A percentile compares a stretch with the other conserved stretches of the same genome.
Evolutionary conservation across 352 stramenopile species (phyloP).

Genomic region (Globisporangium parvum): DNA sequence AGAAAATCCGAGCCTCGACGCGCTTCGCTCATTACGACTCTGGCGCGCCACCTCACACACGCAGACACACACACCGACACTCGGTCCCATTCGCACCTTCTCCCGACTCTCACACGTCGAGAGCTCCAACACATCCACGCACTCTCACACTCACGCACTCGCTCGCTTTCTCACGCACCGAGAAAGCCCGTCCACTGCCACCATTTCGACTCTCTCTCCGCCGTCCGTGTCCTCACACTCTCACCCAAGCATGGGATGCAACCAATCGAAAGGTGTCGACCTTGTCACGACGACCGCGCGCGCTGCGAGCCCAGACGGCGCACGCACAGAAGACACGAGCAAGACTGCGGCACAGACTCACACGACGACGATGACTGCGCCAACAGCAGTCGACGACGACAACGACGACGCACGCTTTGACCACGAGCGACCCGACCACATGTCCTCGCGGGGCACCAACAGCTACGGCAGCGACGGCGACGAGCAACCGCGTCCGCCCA

Average conservation of each 20-base stretch:
- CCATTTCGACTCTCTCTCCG: conserved; percentile 3
- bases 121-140: background rate
- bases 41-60: conserved; percentile 2
- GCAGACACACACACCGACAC: background rate
- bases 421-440: conserved; percentile 1
- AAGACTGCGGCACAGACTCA: background rate
- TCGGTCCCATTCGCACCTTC: background rate
- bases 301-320: background rate
- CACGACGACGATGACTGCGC: background rate
- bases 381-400: background rate
- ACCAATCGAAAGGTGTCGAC: conserved; percentile 39
- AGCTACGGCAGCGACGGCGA: conserved; percentile 2
- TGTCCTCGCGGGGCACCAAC: background rate
- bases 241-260: conserved; percentile 44
- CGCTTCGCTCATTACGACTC: background rate
- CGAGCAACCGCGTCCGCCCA: conserved; percentile 13
- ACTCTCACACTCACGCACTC: no score
- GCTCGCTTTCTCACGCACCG: conserved; percentile 11
- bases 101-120: background rate
- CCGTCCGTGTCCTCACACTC: background rate
- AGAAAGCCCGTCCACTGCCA: conserved; percentile 9
- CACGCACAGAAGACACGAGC: background rate
- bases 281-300: background rate
- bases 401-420: conserved; percentile 2
- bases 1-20: background rate